Evolutionary conservation across 2,329 filamentous ascomycete genomes (phyloP).

Genomic region (Penicillium nordicum): DNA sequence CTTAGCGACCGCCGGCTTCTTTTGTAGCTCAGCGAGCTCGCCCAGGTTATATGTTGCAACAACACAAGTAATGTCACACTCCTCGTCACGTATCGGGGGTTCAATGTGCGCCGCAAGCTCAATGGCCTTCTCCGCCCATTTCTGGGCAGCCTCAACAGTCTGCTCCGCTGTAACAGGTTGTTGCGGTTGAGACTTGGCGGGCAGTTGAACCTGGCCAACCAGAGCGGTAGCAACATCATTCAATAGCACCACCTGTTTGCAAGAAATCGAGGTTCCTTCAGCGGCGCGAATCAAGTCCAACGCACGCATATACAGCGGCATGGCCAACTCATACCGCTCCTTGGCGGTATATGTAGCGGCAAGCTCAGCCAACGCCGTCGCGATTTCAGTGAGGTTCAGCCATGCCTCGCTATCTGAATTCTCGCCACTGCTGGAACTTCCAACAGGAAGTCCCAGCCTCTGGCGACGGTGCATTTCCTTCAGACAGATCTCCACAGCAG

Average conservation of each 20-base stretch:
- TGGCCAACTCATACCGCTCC: conserved; percentile 73
- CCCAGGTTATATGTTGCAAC: conserved; percentile 83
- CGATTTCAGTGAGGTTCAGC: conserved; percentile 40
- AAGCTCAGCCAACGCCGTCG: conserved; percentile 53
- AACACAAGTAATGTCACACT: conserved; percentile 81
- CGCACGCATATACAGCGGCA: conserved; percentile 83
- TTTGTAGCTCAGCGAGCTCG: conserved; percentile 74
- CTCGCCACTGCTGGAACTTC: conserved; percentile 44
- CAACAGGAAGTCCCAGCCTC: conserved; percentile 64
- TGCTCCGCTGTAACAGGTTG: conserved; percentile 52
- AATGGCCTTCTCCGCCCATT: conserved; percentile 77
- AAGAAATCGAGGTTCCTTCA: conserved; percentile 50
- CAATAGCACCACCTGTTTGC: conserved; percentile 71
- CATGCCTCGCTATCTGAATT: conserved; percentile 29
- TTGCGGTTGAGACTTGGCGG: conserved; percentile 25
- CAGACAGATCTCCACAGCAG: conserved; percentile 76
- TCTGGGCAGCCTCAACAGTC: conserved; percentile 65
- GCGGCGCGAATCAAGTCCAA: conserved; percentile 61
- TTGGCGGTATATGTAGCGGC: conserved; percentile 72
- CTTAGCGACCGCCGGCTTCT: conserved; percentile 62
- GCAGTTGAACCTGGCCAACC: conserved; percentile 31
- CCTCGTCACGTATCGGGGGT: conserved; percentile 64
- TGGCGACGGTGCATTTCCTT: conserved; percentile 69
- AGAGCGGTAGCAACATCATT: conserved; percentile 58
- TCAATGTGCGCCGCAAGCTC: conserved; percentile 63